Base-by-base conservation (phyloP, 805 yeast species). In the Scheffersomyces coipomensis region DNA sequence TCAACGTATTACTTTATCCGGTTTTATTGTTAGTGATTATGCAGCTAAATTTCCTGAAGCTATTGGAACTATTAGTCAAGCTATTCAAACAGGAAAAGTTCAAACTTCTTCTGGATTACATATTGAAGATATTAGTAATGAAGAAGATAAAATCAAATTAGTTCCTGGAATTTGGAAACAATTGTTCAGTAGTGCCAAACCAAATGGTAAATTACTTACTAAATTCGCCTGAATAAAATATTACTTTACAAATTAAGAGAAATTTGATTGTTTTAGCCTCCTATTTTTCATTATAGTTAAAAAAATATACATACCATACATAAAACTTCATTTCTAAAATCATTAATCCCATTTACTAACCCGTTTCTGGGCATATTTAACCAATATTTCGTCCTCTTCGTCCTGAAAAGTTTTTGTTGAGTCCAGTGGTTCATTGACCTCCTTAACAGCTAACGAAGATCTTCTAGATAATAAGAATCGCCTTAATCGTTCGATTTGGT, bases 1-100 rank as follows among this genome's bases (percentile, higher is more conserved):
- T 30, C 76, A 70, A 53, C 69, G 85, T 53, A 55, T 82, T 37
- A 65, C 62, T 0, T 67, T 79, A 22, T 64, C 62, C 44, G 87
- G 88, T 19, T 70, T 81, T 49, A 67, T 81, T 24, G 65, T 78
- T 16, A 48, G 62, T 32, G 83, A 81, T 49, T 66, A 62, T 47
- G 37, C 39, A 4, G 57, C 52, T 7, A 55, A 68, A 22, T 66
- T 67, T 45, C 64, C 64, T 3, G 57, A 60, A 37, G 80, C 70
- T 5, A 47, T 64, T 34, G 46, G 38, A 12, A 62, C 56, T 29
- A 54, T 79, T 34, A 52, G 49, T 18, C 48, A 54, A 11, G 68
- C 65, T 47, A 55, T 76, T 37, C 45, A 61, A 37, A 45, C 55
- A 5, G 81, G 83, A 18, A 58, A 64, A 35, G 51, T 79, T 41